Evolutionary conservation across 2,329 filamentous ascomycete genomes (phyloP).

Genomic region (Apiospora hydei): DNA sequence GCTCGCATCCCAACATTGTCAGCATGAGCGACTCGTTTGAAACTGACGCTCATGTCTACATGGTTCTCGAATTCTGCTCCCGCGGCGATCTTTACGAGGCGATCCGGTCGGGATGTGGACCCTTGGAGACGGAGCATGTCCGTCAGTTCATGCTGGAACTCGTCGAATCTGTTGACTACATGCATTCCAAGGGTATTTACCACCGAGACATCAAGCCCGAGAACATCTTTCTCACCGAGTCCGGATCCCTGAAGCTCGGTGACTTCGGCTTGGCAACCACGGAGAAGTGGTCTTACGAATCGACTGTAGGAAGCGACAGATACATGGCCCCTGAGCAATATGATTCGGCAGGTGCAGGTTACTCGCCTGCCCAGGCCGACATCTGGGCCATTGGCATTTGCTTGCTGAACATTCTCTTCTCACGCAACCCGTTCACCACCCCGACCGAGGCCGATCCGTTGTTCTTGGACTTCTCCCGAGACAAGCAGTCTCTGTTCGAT

Average conservation of each 20-base stretch:
- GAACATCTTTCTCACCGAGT: conserved; percentile 93
- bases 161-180: conserved; percentile 86
- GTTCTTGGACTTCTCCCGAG: conserved; percentile 90
- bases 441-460: conserved; percentile 90
- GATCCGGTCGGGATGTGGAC: conserved; percentile 86
- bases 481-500: conserved; percentile 96
- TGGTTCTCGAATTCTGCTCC: conserved; percentile 94
- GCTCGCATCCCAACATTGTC: conserved; percentile 88
- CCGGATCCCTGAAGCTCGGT: conserved; percentile 92
- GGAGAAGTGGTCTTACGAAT: conserved; percentile 89
- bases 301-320: conserved; percentile 93
- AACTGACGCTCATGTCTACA: conserved; percentile 86
- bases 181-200: conserved; percentile 90
- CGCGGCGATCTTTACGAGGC: conserved; percentile 98
- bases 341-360: conserved; percentile 84
- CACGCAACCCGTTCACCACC: conserved; percentile 92
- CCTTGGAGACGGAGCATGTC: conserved; percentile 94
- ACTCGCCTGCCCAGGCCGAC: conserved; percentile 92
- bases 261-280: conserved; percentile 94
- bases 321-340: conserved; percentile 99
- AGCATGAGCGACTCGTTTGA: conserved; percentile 92
- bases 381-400: conserved; percentile 98
- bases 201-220: conserved; percentile 99
- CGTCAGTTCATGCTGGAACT: conserved; percentile 97
- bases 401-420: conserved; percentile 94